Base-by-base conservation (phyloP, 192 early-diverging fungal species). In the Mortierella claussenii region DNA sequence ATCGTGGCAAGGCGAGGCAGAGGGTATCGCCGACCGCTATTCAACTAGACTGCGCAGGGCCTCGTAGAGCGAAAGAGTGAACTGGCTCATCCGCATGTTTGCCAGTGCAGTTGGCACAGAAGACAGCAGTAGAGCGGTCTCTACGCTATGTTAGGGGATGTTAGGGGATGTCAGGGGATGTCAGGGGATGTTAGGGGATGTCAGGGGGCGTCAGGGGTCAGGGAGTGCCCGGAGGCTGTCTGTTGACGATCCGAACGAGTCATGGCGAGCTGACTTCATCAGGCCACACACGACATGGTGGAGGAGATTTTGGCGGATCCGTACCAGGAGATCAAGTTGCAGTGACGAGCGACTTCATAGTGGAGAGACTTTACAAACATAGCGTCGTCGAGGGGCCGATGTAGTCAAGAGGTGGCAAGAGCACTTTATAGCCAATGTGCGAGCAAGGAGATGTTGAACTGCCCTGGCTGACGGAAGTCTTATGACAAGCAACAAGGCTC, bases 401-500 rank as follows among this genome's bases (percentile, higher is more conserved):
- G 73, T 67, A 20, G 52, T 67, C 28, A 42, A 31, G 40, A 45
- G 65, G 21, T 49, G 63, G 6, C 63, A 62, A 26, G 73, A 76
- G 18, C 63, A 76, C 31, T 66, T 67, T 44, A 31, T 76, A 53
- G 32, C 27, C 9, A 67, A 76, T 21, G 64, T 76, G 12, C 56
- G 65, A 5, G 73, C 73, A 3, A 67, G 61, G 73, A 51, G 53
- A 36, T 67, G 64, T 44, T 50, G 73, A 20, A 57, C 64, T 23
- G 73, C 64, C 1, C 28, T 76, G 10, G 31, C 20, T 7, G 68
- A 69, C 40, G 42, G 28, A 21, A 53, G 43, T 7, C 58, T 52
- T 0, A 52, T 52, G 56, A 57, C 62, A 12, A 34, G 31, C 31
- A 75, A n/a, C n/a, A n/a, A 51, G 34, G 57, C 61, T 11, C 55